Evolutionary conservation across 495 filamentous ascomycete species (phyloP).

Genomic region (Neurospora intermedia): DNA sequence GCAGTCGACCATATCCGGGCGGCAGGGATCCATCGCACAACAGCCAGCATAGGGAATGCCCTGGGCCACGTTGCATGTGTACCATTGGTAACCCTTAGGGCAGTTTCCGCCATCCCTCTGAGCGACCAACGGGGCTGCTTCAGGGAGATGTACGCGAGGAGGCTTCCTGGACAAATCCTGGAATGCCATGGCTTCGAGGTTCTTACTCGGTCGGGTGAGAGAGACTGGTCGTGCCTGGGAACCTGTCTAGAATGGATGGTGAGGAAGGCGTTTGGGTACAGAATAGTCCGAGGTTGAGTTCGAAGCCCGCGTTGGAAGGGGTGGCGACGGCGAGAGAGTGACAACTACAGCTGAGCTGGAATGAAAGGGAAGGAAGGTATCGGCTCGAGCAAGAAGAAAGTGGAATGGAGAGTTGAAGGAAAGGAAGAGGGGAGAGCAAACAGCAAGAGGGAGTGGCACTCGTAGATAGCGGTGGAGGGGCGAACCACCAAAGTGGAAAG

Average conservation of each 20-base stretch:
- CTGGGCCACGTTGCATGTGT: slow-evolving; percentile 3
- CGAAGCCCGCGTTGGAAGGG: background rate
- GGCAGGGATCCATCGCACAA: slow-evolving; percentile 17
- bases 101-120: background rate
- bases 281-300: background rate
- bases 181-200: background rate
- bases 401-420: background rate
- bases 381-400: background rate
- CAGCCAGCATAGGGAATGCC: slow-evolving; percentile 9
- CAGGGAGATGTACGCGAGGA: background rate
- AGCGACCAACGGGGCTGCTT: background rate
- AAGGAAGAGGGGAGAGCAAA: background rate
- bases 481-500: background rate
- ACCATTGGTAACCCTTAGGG: slow-evolving; percentile 10
- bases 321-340: background rate
- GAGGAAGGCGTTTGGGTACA: background rate
- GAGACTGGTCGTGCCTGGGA: background rate
- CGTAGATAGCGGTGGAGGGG: background rate
- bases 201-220: background rate
- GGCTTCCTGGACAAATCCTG: background rate
- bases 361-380: background rate
- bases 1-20: slow-evolving; percentile 8
- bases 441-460: background rate
- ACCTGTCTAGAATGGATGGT: background rate
- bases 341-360: background rate